These are phyloP conservation scores for Paecilomyces formosus DNA, from an alignment of 2,329 filamentous ascomycete species.

Conservation along the genomic window DNA sequence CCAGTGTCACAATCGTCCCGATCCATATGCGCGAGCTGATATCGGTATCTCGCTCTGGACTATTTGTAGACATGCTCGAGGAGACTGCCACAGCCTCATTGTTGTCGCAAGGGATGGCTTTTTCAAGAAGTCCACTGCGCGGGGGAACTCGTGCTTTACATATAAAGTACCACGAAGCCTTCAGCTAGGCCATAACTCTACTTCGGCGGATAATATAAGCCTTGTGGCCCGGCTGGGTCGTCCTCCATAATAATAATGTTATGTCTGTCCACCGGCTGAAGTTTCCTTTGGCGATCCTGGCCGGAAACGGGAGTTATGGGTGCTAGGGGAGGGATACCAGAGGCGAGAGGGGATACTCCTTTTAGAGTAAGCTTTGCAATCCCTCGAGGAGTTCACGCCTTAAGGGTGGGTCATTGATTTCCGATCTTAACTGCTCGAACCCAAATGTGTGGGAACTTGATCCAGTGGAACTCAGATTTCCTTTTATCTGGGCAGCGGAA, in stretches of 20 bases:
- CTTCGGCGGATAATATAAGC: neutral
- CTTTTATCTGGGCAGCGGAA: neutral
- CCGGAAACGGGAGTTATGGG: neutral
- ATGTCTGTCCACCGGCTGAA: neutral
- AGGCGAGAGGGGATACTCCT: too few species aligned
- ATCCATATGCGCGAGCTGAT: slow-evolving; percentile 12
- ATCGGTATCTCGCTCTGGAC: neutral
- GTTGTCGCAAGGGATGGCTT: neutral
- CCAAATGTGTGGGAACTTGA: neutral
- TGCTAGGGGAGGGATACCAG: neutral
- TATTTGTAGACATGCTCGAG: neutral
- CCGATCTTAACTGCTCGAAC: neutral
- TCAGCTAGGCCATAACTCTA: neutral
- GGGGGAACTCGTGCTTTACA: neutral
- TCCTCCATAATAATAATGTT: neutral
- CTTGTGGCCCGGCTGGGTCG: neutral
- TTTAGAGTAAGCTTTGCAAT: neutral
- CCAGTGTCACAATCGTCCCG: slow-evolving; percentile 15
- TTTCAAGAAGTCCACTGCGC: neutral
- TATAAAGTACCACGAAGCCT: neutral
- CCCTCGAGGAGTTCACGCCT: neutral
- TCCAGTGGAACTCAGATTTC: neutral
- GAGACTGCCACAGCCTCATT: neutral
- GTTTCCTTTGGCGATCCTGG: neutral
- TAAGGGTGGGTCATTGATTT: neutral